phyloP scores from a whole-genome alignment of 1,139 yeast species.

The Pichia sp. region DNA sequence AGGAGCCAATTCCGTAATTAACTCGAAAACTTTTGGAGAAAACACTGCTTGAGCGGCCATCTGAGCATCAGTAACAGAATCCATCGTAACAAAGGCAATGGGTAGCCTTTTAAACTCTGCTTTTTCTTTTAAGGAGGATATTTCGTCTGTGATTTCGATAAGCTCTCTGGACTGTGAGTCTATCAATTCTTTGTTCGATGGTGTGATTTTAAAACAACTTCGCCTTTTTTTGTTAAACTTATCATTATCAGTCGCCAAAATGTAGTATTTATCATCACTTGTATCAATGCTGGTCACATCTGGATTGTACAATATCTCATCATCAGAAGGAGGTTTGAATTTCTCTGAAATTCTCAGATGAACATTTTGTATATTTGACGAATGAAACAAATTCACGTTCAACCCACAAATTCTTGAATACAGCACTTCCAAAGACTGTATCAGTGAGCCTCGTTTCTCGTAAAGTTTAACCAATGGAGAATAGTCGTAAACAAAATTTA shows the following conservation, averaged over 20 bases:
- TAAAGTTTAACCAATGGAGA: constrained; percentile 44
- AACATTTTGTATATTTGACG: constrained; percentile 14
- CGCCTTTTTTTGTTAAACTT: constrained; percentile 33
- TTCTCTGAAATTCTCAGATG: constrained; percentile 13
- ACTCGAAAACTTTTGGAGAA: constrained; percentile 71
- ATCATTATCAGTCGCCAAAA: constrained; percentile 19
- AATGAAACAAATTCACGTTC: constrained; percentile 31
- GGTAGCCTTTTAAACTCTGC: constrained; percentile 42
- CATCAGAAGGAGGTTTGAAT: constrained; percentile 16
- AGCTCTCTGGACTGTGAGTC: constrained; percentile 55
- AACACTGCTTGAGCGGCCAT: constrained; percentile 85
- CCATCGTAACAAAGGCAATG: constrained; percentile 79
- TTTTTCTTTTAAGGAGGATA: constrained; percentile 43
- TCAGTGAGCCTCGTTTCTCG: constrained; percentile 34
- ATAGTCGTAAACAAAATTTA: constrained; percentile 57
- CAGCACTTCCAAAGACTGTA: constrained; percentile 42
- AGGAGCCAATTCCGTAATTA: constrained; percentile 75
- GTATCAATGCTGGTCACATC: constrained; percentile 8
- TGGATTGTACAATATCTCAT: constrained; percentile 22
- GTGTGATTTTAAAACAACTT: constrained; percentile 5
- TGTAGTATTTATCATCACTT: constrained; percentile 9
- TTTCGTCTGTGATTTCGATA: constrained; percentile 54
- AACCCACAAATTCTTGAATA: constrained; percentile 47
- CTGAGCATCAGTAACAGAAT: constrained; percentile 80
- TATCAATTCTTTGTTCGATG: constrained; percentile 47